Evolutionary conservation across 1,284 basidiomycete genomes (phyloP), one percentile per base, ranked within the genome.

Genomic region (Psilocybe mexicana): DNA sequence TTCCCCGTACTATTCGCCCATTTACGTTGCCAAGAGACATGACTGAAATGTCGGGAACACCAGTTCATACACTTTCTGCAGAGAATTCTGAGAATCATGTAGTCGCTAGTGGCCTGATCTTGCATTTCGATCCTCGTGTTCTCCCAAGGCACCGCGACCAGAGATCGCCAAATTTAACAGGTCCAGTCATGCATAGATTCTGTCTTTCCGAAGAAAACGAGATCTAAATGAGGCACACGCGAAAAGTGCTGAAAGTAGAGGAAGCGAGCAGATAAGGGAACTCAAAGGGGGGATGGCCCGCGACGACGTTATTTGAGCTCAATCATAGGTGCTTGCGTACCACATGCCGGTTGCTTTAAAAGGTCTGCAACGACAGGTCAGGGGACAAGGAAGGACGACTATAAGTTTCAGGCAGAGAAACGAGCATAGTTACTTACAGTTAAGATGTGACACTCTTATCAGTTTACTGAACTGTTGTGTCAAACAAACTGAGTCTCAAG

Each of bases 21-120:
- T 52, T 49, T 52, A 57, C 55, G 55, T 61, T 51, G 50, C 40
- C 10, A 30, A 56, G 43, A 40, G 30, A 30, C 14, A 23, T 45
- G 25, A 54, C 46, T 40, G 10, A 35, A 28, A 26, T 52, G 55
- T 38, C 23, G 54, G 52, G 11, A 63, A 36, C 48, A 51, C 44
- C 47, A 60, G 55, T 18, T 52, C 55, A 55, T 60, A 57, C 47
- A 35, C 33, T 30, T 59, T 58, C 55, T 54, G 53, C 38, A 54
- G n/a, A 57, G 60, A 58, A 61, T 57, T 55, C 55, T 46, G 62
- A 58, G 60, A 55, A 63, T 61, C 54, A 57, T 55, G 57, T 54
- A 57, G 52, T 43, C 48, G 24, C 46, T 14, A 48, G 49, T 52
- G 55, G 53, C 57, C 55, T 61, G 52, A 61, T 59, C 18, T 36